These are phyloP conservation scores for Oryza coarctata DNA, from an alignment of 176 grass and related monocot species.

Conservation along the genomic window DNA sequence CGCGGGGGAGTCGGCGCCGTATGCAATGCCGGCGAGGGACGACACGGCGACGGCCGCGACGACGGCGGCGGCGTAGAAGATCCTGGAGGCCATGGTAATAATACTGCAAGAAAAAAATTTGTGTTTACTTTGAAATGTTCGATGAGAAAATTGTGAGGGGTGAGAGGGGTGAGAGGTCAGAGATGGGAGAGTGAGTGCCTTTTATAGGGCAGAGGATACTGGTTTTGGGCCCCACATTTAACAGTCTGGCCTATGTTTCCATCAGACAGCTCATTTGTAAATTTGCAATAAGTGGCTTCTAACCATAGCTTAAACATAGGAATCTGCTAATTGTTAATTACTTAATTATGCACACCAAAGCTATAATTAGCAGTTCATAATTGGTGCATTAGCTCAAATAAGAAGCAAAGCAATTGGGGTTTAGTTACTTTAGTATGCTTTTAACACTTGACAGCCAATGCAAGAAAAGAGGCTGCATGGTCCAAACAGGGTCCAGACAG, in stretches of 20 bases:
- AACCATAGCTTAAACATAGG: conserved; percentile 16
- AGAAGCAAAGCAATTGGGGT: background rate
- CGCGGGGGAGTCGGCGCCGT: conserved; percentile 57
- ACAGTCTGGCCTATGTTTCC: conserved; percentile 39
- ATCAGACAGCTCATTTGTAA: conserved; percentile 32
- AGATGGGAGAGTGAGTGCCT: background rate
- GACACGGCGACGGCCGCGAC: conserved; percentile 40
- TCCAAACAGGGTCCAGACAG: background rate
- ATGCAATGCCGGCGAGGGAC: conserved; percentile 44
- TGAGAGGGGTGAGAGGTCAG: background rate
- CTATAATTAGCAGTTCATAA: background rate
- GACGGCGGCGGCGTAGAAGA: conserved; percentile 17
- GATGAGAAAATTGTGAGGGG: background rate
- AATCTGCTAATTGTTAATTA: conserved; percentile 17
- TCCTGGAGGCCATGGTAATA: conserved; percentile 41
- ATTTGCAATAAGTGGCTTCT: conserved; percentile 9
- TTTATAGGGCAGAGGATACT: conserved; percentile 30
- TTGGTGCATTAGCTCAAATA: background rate
- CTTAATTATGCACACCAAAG: background rate
- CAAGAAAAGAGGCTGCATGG: background rate
- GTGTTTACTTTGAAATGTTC: background rate
- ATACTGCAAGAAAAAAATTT: background rate
- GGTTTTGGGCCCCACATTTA: conserved; percentile 3
- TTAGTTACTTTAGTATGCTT: background rate
- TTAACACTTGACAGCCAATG: background rate